These are phyloP conservation scores for Hibiscus mutabilis DNA, from an alignment of 345 rosid genomes.

Conservation along the genomic window DNA sequence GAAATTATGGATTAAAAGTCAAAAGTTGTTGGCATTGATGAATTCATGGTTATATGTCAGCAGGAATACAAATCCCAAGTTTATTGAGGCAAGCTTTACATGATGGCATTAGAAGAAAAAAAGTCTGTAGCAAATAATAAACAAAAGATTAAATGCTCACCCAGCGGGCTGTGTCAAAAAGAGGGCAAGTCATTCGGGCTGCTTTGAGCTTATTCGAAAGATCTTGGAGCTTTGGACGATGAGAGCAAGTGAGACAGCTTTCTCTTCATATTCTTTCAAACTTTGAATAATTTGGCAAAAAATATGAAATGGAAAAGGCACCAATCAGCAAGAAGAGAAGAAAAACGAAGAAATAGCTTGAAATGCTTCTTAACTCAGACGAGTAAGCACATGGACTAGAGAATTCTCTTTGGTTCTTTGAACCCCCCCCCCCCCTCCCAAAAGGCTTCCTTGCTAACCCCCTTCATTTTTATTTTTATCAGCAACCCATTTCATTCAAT, in stretches of 20 bases:
- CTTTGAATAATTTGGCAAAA: constrained; percentile 21
- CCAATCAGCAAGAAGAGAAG: neutral
- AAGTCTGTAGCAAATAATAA: neutral
- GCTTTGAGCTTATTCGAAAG: constrained; percentile 56
- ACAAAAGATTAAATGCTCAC: constrained; percentile 30
- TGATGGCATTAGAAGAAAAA: neutral
- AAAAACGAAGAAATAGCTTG: neutral
- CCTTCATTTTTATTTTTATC: neutral
- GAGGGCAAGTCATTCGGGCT: constrained; percentile 69
- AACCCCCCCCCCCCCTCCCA: neutral
- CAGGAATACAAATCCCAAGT: neutral
- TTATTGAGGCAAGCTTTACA: neutral
- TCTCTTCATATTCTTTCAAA: constrained; percentile 87
- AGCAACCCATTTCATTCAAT: neutral
- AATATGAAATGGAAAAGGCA: neutral
- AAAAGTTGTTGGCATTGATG: neutral
- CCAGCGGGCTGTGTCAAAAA: constrained; percentile 94
- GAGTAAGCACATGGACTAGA: neutral
- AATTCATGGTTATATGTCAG: neutral
- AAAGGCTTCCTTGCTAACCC: neutral
- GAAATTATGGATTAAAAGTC: constrained; percentile 10
- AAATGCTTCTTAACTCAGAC: neutral
- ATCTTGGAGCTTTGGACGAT: constrained; percentile 58
- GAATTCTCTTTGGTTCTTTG: neutral
- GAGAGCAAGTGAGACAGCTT: constrained; percentile 69